Evolutionary conservation across 257 asterid species (phyloP).

Genomic region (Petrea volubilis): DNA sequence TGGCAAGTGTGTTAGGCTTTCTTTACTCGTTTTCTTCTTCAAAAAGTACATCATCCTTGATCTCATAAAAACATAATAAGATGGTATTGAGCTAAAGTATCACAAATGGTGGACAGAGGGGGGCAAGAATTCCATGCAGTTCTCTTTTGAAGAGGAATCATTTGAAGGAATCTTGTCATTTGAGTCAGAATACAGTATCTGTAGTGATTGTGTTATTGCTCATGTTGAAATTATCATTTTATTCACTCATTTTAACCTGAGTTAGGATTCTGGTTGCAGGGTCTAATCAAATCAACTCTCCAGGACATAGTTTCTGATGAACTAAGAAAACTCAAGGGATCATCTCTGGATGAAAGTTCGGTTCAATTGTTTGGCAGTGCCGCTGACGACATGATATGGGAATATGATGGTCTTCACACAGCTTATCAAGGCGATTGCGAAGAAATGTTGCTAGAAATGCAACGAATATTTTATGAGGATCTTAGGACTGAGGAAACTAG

Average conservation of each 20-base stretch:
- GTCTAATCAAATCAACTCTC: conserved; percentile 58
- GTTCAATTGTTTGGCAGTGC: conserved; percentile 26
- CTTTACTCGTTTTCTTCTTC: neutral
- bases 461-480: conserved; percentile 87
- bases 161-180: conserved; percentile 1
- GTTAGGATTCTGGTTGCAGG: conserved; percentile 45
- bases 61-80: neutral
- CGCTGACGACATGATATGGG: conserved; percentile 80
- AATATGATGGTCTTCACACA: conserved; percentile 72
- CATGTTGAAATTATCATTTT: neutral
- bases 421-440: conserved; percentile 80
- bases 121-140: neutral
- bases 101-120: neutral
- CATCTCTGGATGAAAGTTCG: conserved; percentile 33
- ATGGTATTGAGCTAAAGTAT: neutral
- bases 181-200: neutral
- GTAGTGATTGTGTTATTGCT: neutral
- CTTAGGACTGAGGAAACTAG: conserved; percentile 43
- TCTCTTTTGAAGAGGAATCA: neutral
- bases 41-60: neutral
- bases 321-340: conserved; percentile 59
- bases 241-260: neutral
- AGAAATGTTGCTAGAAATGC: conserved; percentile 85
- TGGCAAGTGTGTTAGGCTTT: neutral
- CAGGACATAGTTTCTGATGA: conserved; percentile 78